phyloP scores from a whole-genome alignment of 345 rosid species.

The Carallia brachiata region DNA sequence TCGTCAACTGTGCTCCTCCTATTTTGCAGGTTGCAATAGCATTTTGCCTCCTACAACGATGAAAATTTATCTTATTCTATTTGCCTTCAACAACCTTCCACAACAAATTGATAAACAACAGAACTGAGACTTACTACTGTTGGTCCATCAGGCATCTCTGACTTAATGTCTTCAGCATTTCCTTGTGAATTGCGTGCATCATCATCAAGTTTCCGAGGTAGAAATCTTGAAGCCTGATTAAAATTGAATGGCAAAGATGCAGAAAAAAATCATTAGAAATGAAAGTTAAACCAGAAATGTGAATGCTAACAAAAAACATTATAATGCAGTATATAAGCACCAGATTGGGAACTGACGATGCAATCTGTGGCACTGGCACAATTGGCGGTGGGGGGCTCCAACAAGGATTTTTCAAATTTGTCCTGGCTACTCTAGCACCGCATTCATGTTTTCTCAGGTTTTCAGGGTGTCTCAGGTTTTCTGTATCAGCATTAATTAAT shows the following conservation, averaged over 20 bases:
- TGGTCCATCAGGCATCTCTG: constrained; percentile 39
- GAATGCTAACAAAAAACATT: background rate
- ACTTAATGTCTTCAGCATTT: constrained; percentile 30
- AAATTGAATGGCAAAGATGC: constrained; percentile 17
- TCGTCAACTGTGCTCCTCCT: constrained; percentile 14
- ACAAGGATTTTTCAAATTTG: constrained; percentile 47
- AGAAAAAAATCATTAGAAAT: constrained; percentile 11
- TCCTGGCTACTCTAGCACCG: constrained; percentile 31
- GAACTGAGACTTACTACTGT: constrained; percentile 42
- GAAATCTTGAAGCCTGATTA: constrained; percentile 58
- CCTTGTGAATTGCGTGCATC: constrained; percentile 23
- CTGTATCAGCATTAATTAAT: constrained; percentile 40
- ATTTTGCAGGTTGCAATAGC: constrained; percentile 11
- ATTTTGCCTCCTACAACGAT: constrained; percentile 21
- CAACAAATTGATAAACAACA: background rate
- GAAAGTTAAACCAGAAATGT: constrained; percentile 10
- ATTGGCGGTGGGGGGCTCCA: constrained; percentile 60
- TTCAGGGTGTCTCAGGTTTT: constrained; percentile 28
- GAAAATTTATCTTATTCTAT: constrained; percentile 3
- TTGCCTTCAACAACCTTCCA: constrained; percentile 1
- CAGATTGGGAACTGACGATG: constrained; percentile 75
- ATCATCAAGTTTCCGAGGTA: constrained; percentile 41
- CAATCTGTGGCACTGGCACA: constrained; percentile 46
- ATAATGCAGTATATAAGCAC: constrained; percentile 45
- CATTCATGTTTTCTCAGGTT: constrained; percentile 30